Evolutionary conservation across 441 rosid genomes (phyloP).

Genomic region (Gossypium davidsonii): DNA sequence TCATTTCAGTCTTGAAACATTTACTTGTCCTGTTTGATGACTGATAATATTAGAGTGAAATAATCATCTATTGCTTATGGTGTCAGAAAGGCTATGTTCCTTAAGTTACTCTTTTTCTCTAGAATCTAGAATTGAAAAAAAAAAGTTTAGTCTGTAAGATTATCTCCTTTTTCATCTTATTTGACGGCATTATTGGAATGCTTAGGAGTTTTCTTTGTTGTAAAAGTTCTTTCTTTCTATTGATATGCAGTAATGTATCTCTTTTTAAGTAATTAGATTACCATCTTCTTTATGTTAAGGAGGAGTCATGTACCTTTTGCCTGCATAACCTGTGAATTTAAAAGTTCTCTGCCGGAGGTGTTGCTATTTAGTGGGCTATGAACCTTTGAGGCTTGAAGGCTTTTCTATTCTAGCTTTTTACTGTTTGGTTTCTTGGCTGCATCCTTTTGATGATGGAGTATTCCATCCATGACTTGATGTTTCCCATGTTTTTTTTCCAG

Average conservation of each 20-base stretch:
- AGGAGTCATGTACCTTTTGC: not conserved
- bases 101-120: not conserved
- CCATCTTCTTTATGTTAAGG: not conserved
- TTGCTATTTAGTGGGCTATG: not conserved
- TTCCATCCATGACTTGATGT: not conserved
- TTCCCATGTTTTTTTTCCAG: slow-evolving; percentile 27
- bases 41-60: not conserved
- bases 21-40: not conserved
- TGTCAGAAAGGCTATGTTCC: not conserved
- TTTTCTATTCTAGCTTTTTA: not conserved
- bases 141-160: not conserved
- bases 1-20: not conserved
- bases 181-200: not conserved
- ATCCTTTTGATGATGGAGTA: not conserved
- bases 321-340: not conserved
- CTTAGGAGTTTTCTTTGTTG: not conserved
- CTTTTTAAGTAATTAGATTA: not conserved
- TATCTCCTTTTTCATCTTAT: not conserved
- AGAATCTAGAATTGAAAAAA: not conserved
- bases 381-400: not conserved
- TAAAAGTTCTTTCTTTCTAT: not conserved
- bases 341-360: not conserved
- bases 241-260: not conserved
- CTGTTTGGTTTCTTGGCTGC: not conserved
- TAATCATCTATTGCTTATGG: not conserved